phyloP scores from a whole-genome alignment of 2,329 filamentous ascomycete species.

The Sarocladium oryzae region DNA sequence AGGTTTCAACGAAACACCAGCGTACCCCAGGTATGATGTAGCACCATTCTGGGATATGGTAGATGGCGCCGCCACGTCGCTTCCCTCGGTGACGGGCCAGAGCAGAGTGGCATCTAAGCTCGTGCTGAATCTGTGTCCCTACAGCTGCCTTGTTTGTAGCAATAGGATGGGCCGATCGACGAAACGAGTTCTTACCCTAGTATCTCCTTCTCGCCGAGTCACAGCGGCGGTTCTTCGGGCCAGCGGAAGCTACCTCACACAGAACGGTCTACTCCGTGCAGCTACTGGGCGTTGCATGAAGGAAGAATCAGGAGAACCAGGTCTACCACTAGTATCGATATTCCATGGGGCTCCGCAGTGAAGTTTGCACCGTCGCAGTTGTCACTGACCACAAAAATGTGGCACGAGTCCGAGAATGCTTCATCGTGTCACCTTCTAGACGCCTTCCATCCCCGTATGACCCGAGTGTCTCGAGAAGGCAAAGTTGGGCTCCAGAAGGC shows the following conservation, averaged over 20 bases:
- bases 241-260: too few species aligned
- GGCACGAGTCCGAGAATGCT: not conserved
- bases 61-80: not conserved
- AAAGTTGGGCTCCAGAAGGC: not conserved
- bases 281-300: too few species aligned
- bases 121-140: not conserved
- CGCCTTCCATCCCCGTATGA: not conserved
- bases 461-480: not conserved
- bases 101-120: not conserved
- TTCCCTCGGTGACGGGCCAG: not conserved
- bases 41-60: not conserved
- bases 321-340: too few species aligned
- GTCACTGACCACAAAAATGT: not conserved
- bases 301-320: too few species aligned
- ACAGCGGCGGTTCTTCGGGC: too few species aligned
- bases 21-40: not conserved
- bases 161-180: too few species aligned
- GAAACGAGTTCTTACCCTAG: too few species aligned
- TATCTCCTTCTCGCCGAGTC: too few species aligned
- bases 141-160: not conserved
- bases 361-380: too few species aligned
- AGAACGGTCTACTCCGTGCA: too few species aligned
- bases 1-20: not conserved
- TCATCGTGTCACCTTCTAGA: slow-evolving; percentile 5
- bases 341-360: too few species aligned